Evolutionary conservation across 2,329 filamentous ascomycete genomes (phyloP), one percentile per base, ranked within the genome.

Genomic region (Exophiala mesophila): DNA sequence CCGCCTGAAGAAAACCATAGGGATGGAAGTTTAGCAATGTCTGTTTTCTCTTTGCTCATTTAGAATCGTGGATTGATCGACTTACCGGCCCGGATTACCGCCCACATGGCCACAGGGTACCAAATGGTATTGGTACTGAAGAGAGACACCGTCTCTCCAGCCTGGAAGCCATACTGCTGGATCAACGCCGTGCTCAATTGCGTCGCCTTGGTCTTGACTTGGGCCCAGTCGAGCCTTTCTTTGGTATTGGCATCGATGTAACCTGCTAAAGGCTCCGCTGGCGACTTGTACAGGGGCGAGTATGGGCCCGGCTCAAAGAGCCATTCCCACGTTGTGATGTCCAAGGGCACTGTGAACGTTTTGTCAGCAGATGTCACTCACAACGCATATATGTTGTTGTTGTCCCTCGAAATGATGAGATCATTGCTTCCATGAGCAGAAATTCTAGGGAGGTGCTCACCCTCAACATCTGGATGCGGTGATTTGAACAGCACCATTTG

Each of bases 71-170:
- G n/a, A n/a, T n/a, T n/a, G n/a, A n/a, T n/a, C 5, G 7, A 42
- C 44, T 31, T 44, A 52, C 69, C 74, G 5, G 67, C 70, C 15
- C 73, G 68, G 8, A 78, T 65, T 2, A 73, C 71, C 0, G 73
- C 72, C 47, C 77, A 70, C 67, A 82, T 76, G 7, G 75, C 77
- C 3, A 82, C 73, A 0, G 80, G 79, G 54, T 82, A 83, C 78
- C 78, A 83, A 41, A 83, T 74, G 12, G 74, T 79, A 54, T 84
- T 84, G 16, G 73, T 73, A 41, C 72, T 74, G 62, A 82, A 83
- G 2, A 84, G 61, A 0, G 75, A 69, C 1, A 82, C 71, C 0
- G 75, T 77, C 3, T 83, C 68, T 2, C 73, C 73, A 6, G 67
- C 55, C 31, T 69, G 55, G 21, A 84, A 65, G 2, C 71, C 72